A percentile compares a stretch with the other conserved stretches of the same genome.
Evolutionary conservation across 1,139 yeast species (phyloP).

Genomic region (Nakaseomyces delphensis): DNA sequence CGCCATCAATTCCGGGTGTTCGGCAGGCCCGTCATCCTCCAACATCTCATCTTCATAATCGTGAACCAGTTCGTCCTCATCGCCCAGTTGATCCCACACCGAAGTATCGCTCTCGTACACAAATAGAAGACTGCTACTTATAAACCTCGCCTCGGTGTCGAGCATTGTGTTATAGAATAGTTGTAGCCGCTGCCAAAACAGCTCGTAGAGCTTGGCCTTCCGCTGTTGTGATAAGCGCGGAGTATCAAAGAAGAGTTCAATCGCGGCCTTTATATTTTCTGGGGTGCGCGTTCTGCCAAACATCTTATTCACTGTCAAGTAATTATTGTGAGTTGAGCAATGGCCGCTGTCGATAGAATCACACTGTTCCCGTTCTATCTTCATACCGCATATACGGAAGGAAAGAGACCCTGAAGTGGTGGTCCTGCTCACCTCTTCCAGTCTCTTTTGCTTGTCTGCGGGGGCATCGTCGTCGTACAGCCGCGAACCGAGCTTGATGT

Average conservation of each 20-base stretch:
- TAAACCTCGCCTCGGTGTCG: conserved; percentile 54
- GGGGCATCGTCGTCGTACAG: conserved; percentile 56
- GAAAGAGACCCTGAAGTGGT: conserved; percentile 78
- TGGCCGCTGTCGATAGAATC: conserved; percentile 12
- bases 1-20: background rate
- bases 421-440: conserved; percentile 50
- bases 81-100: conserved; percentile 39
- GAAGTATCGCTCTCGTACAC: conserved; percentile 59
- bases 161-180: conserved; percentile 55
- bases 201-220: conserved; percentile 33
- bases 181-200: conserved; percentile 51
- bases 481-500: conserved; percentile 68
- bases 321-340: conserved; percentile 30
- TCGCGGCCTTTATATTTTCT: conserved; percentile 40
- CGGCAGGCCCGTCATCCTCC: conserved; percentile 25
- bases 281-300: conserved; percentile 57
- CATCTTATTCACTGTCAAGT: conserved; percentile 50
- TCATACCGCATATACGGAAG: conserved; percentile 86
- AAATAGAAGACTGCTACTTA: conserved; percentile 68
- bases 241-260: conserved; percentile 44
- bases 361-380: conserved; percentile 35
- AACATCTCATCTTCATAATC: conserved; percentile 33
- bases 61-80: conserved; percentile 36
- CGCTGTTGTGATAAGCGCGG: conserved; percentile 30
- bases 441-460: conserved; percentile 51